Percentiles rank a stretch among this genome's conserved stretches.
Evolutionary conservation across 2,329 filamentous ascomycete species (phyloP).

Genomic region (Parascedosporium putredinis): DNA sequence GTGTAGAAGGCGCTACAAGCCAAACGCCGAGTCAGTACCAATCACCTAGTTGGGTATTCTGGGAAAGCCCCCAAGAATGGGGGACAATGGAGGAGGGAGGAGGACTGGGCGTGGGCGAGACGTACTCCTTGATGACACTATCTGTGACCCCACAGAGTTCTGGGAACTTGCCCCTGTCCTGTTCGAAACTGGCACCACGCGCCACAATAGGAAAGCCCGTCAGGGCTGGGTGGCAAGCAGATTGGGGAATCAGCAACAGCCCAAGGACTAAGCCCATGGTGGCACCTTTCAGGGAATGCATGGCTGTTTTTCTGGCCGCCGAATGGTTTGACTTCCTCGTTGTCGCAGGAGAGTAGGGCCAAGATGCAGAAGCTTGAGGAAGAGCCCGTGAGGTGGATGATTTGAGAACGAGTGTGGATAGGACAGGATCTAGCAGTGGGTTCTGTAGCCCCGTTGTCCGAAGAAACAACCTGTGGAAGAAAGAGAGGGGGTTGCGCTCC

Average conservation of each 20-base stretch:
- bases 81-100: too few relatives aligned
- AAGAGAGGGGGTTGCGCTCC: too few relatives aligned
- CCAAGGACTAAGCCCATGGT: too few relatives aligned
- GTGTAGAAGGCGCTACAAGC: background rate
- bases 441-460: too few relatives aligned
- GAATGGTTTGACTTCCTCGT: too few relatives aligned
- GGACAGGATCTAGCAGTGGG: too few relatives aligned
- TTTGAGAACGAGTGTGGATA: background rate
- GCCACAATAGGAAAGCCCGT: background rate
- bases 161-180: background rate
- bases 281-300: background rate
- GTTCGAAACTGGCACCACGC: background rate
- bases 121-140: background rate
- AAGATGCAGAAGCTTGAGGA: too few relatives aligned
- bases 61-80: background rate
- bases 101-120: background rate
- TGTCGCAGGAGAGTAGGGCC: too few relatives aligned
- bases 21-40: too few relatives aligned
- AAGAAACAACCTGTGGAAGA: too few relatives aligned
- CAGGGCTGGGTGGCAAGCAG: background rate
- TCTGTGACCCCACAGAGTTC: background rate
- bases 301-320: background rate
- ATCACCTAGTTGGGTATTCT: background rate
- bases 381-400: background rate
- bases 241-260: background rate